These are phyloP conservation scores for Sarocladium strictum DNA, from an alignment of 2,329 filamentous ascomycete genomes.

Conservation along the genomic window DNA sequence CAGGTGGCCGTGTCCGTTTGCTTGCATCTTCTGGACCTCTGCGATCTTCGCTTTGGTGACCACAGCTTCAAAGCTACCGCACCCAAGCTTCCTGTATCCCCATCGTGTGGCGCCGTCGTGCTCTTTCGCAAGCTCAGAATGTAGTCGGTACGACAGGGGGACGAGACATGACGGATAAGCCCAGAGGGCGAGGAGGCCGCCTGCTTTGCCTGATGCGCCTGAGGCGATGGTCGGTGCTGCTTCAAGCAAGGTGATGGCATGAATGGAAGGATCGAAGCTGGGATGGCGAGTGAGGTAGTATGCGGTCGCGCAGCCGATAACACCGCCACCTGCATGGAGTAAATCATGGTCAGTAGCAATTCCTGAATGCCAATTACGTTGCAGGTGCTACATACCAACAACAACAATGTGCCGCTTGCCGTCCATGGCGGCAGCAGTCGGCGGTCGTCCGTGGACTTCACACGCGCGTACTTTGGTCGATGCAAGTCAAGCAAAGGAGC, in stretches of 20 bases:
- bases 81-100: constrained; percentile 79
- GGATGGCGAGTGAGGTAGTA: constrained; percentile 88
- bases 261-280: constrained; percentile 65
- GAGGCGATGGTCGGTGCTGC: constrained; percentile 75
- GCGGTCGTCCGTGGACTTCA: neutral
- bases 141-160: constrained; percentile 76
- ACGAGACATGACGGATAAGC: constrained; percentile 83
- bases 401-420: constrained; percentile 42
- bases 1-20: constrained; percentile 1
- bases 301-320: constrained; percentile 86
- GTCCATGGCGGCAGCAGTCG: constrained; percentile 22
- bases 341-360: neutral
- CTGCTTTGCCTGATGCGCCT: constrained; percentile 93
- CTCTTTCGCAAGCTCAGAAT: constrained; percentile 77
- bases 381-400: constrained; percentile 30
- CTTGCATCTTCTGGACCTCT: constrained; percentile 19
- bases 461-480: neutral
- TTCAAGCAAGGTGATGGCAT: constrained; percentile 82
- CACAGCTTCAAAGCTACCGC: constrained; percentile 52
- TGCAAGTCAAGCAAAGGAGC: constrained; percentile 5
- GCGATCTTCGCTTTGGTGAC: constrained; percentile 29
- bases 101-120: constrained; percentile 73
- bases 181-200: constrained; percentile 84
- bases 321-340: constrained; percentile 64
- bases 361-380: neutral